phyloP scores from a whole-genome alignment of 2,329 filamentous ascomycete species.

The Colletotrichum neosansevieriae region DNA sequence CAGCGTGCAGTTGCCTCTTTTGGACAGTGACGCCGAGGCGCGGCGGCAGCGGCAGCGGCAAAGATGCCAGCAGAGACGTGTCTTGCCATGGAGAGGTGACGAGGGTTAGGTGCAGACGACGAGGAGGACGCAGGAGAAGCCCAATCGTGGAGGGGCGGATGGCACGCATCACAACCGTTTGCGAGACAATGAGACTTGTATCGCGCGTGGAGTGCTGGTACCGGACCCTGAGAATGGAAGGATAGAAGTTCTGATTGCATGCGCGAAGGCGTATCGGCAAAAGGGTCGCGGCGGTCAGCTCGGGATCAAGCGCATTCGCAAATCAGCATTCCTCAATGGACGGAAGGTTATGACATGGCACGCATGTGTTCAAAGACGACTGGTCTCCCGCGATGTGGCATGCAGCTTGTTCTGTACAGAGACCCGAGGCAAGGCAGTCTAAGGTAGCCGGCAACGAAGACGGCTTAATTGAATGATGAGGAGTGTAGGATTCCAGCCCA shows the following conservation, averaged over 20 bases:
- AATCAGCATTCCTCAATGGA: slow-evolving; percentile 25
- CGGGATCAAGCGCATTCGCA: not conserved
- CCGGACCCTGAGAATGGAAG: slow-evolving; percentile 21
- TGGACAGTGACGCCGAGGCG: slow-evolving; percentile 39
- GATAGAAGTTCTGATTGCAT: slow-evolving; percentile 15
- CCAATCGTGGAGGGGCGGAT: slow-evolving; percentile 42
- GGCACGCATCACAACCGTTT: slow-evolving; percentile 44
- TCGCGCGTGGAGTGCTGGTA: slow-evolving; percentile 9
- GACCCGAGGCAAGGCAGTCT: slow-evolving; percentile 9
- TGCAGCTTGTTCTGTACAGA: slow-evolving; percentile 33
- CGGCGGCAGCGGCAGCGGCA: slow-evolving; percentile 17
- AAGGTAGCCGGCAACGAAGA: slow-evolving; percentile 27
- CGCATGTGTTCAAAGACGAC: slow-evolving; percentile 40
- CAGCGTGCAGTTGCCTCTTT: slow-evolving; percentile 50
- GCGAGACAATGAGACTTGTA: slow-evolving; percentile 32
- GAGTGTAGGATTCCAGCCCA: slow-evolving; percentile 38
- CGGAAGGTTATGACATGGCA: slow-evolving; percentile 31
- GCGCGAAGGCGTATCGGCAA: not conserved
- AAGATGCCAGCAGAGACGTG: slow-evolving; percentile 25
- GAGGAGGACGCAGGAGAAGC: slow-evolving; percentile 36
- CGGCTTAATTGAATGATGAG: slow-evolving; percentile 14
- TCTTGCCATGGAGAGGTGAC: slow-evolving; percentile 29
- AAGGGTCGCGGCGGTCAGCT: not conserved
- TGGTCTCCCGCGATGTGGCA: slow-evolving; percentile 42
- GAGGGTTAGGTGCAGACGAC: slow-evolving; percentile 19